Evolutionary conservation across 371 early-diverging fungal species (phyloP).

Genomic region (Mortierella sp.): DNA sequence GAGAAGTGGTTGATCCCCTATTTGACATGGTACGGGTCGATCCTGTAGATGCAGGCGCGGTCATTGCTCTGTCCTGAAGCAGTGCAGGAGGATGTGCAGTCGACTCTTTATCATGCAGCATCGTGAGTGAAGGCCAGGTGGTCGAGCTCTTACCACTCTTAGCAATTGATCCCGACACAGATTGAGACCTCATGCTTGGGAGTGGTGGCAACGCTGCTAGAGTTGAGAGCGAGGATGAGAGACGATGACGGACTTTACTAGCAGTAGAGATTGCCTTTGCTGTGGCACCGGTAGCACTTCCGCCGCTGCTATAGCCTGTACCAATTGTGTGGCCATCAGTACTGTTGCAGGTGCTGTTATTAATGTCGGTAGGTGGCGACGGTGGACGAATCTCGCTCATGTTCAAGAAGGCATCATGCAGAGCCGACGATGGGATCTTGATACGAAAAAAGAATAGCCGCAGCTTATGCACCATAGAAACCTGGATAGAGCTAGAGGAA

Average conservation of each 20-base stretch:
- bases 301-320: neutral
- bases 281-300: neutral
- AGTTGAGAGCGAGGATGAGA: conserved; percentile 40
- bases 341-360: too few relatives aligned
- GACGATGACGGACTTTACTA: conserved; percentile 35
- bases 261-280: conserved; percentile 13
- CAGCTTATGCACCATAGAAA: conserved; percentile 26
- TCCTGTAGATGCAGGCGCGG: neutral
- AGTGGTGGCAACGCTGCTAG: conserved; percentile 36
- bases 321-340: too few relatives aligned
- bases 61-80: conserved; percentile 2
- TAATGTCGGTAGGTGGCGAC: neutral
- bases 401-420: conserved; percentile 16
- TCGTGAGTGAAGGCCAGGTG: conserved; percentile 13
- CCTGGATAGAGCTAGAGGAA: conserved; percentile 10
- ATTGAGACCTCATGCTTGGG: conserved; percentile 28
- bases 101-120: conserved; percentile 1
- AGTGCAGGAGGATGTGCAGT: neutral
- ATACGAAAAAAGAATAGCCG: conserved; percentile 44
- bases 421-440: conserved; percentile 17
- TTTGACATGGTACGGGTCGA: conserved; percentile 13
- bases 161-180: conserved; percentile 33
- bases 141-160: conserved; percentile 15
- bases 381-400: conserved; percentile 2
- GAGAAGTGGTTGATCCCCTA: conserved; percentile 19